Evolutionary conservation across 2,329 filamentous ascomycete genomes (phyloP), one percentile per base, ranked within the genome.

Genomic region (Aotearoamyces nothofagi): DNA sequence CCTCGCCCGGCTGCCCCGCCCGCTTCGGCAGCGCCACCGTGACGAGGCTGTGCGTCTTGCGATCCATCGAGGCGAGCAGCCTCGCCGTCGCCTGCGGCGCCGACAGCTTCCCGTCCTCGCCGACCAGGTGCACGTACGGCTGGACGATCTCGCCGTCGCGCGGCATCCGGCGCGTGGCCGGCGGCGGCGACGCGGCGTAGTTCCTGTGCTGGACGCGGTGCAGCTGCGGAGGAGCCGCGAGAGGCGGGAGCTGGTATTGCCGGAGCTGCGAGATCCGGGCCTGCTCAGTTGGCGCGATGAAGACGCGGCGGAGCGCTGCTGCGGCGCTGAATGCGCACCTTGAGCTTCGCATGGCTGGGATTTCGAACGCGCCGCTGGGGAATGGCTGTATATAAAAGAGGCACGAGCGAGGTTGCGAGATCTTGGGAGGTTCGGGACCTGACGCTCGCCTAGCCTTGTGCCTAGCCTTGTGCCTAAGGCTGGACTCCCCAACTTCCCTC

Each of bases 111-210:
- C 39, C 36, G 3, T 42, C 29, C 2, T 45, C 41, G 31, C 58
- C 52, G 19, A 65, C 56, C 31, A 65, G 41, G 28, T 55, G 51
- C 11, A 71, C 49, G 9, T 43, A 38, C 5, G 52, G 47, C 20
- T 53, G 52, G 5, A 37, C 38, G 29, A 73, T 72, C 27, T 61
- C 57, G 10, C 54, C 39, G 52, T 73, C 56, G 44, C 54, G 54
- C 19, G 54, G 54, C 22, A 47, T 52, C 31, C 55, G 50, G 22
- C 39, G 34, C 19, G 41, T 39, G n/a, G 32, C 42, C 14, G 19
- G 32, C 15, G 32, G 30, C 30, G 28, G 30, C 20, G 30, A 32
- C 20, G 33, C 13, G 10, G 29, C 34, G 30, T 37, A 29, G 35
- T 28, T 30, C 30, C 31, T 36, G 12, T 27, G 27, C 5, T 35